Conservation (phyloP, 495 filamentous ascomycete genomes). For the Aspergillus kassunensis region DNA sequence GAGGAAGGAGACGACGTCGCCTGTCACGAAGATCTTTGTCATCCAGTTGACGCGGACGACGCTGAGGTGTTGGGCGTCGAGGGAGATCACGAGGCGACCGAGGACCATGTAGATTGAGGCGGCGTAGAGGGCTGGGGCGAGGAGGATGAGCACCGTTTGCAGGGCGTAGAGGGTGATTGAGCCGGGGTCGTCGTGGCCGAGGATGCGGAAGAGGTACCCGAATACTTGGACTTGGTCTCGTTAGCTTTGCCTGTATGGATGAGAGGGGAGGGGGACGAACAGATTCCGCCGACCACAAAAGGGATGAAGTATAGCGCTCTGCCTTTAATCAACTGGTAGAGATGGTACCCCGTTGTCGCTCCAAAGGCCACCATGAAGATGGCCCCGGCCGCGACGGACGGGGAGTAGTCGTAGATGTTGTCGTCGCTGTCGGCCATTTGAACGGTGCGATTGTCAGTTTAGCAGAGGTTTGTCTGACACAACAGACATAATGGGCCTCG, state of each 20-base stretch:
- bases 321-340: neutral
- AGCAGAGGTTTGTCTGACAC: too few species aligned
- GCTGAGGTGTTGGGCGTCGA: neutral
- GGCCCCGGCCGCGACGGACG: constrained; percentile 1
- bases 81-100: neutral
- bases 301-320: constrained; percentile 6
- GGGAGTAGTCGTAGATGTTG: constrained; percentile 7
- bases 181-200: neutral
- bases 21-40: constrained; percentile 4
- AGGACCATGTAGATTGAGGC: constrained; percentile 1
- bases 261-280: neutral
- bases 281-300: constrained; percentile 1
- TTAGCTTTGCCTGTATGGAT: too few species aligned
- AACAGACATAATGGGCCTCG: too few species aligned
- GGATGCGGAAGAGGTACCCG: neutral
- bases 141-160: neutral
- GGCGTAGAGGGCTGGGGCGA: neutral
- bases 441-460: too few species aligned
- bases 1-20: constrained; percentile 1
- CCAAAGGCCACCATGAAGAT: constrained; percentile 4
- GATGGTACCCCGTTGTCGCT: neutral
- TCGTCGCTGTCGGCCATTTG: neutral
- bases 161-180: neutral
- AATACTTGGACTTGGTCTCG: neutral
- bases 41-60: neutral